Conservation (phyloP, 2,329 filamentous ascomycete species). For the Zymoseptoria tritici region DNA sequence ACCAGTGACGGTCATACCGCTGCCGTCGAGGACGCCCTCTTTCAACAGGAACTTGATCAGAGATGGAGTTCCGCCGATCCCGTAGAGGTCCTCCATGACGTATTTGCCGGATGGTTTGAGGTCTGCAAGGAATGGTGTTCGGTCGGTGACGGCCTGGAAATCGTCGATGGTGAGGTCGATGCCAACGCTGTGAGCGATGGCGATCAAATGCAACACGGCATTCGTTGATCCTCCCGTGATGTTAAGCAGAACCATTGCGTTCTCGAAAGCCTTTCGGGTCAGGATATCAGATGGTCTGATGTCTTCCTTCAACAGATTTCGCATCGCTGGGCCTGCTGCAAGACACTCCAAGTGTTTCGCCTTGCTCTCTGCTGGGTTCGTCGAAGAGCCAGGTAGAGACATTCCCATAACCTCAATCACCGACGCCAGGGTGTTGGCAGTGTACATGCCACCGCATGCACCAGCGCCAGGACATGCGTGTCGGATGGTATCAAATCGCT, state of each 20-base stretch:
- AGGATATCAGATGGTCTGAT: conserved; percentile 44
- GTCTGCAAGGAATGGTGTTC: conserved; percentile 45
- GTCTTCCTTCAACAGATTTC: conserved; percentile 45
- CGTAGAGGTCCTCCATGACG: conserved; percentile 53
- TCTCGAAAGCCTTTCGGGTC: conserved; percentile 43
- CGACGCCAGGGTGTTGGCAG: conserved; percentile 47
- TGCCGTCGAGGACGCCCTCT: conserved; percentile 43
- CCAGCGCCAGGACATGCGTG: conserved; percentile 80
- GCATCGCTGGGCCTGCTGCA: conserved; percentile 44
- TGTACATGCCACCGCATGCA: conserved; percentile 74
- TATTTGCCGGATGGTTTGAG: conserved; percentile 48
- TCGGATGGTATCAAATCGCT: conserved; percentile 90
- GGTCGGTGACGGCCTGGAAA: conserved; percentile 45
- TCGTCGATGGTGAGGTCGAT: conserved; percentile 46
- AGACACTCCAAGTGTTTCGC: conserved; percentile 45
- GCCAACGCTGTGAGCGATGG: conserved; percentile 44
- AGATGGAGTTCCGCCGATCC: conserved; percentile 44
- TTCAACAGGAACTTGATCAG: conserved; percentile 45
- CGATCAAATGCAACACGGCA: conserved; percentile 45
- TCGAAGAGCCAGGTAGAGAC: conserved; percentile 45
- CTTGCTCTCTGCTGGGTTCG: conserved; percentile 44
- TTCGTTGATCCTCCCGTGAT: conserved; percentile 46
- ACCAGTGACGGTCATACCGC: conserved; percentile 44
- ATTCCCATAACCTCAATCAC: conserved; percentile 46
- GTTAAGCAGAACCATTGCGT: conserved; percentile 46